These are phyloP conservation scores for Mikania micrantha DNA, from an alignment of 129 eudicot genomes.

Conservation along the genomic window DNA sequence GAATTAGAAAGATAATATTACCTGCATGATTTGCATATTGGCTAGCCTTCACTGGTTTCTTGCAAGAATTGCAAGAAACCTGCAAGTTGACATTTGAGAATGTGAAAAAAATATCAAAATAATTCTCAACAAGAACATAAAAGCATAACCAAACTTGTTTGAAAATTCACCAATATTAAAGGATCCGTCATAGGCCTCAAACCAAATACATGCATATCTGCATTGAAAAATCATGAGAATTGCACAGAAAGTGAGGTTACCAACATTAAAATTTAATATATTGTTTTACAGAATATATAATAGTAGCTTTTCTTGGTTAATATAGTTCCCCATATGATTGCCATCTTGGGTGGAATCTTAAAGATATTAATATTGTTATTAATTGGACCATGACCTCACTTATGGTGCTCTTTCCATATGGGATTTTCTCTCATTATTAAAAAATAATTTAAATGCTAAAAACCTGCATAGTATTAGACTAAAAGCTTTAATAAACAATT, in stretches of 20 bases:
- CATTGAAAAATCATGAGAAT: slow-evolving; percentile 20
- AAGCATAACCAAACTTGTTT: slow-evolving; percentile 9
- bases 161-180: slow-evolving; percentile 58
- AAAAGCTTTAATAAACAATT: neutral
- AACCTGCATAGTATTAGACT: neutral
- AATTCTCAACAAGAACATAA: neutral
- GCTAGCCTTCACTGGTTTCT: slow-evolving; percentile 81
- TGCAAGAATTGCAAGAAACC: slow-evolving; percentile 85
- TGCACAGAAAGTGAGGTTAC: slow-evolving; percentile 7
- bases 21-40: slow-evolving; percentile 81
- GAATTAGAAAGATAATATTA: slow-evolving; percentile 12
- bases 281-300: neutral
- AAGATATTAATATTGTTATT: neutral
- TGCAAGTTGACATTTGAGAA: slow-evolving; percentile 27
- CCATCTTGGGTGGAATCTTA: neutral
- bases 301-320: neutral
- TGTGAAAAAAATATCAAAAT: neutral
- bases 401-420: neutral
- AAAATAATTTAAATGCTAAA: neutral
- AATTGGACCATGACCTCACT: neutral
- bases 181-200: slow-evolving; percentile 81
- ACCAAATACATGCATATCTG: slow-evolving; percentile 88
- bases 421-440: neutral
- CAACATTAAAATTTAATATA: neutral
- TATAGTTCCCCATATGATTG: neutral